Conservation (phyloP, 2,329 filamentous ascomycete species). For the Exophiala calicioides region DNA sequence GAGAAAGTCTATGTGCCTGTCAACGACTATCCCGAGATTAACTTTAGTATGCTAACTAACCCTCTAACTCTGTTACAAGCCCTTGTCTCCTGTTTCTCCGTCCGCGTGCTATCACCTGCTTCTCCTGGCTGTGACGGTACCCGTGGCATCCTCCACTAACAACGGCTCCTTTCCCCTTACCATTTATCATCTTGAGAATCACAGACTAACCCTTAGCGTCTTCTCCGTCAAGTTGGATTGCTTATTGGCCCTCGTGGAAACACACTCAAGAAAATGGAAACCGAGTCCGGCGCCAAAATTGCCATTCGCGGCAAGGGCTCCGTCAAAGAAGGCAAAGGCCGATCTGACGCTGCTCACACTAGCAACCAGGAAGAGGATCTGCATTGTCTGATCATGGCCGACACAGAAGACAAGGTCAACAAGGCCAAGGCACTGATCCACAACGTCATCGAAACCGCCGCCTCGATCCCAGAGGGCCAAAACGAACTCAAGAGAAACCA, state of each 20-base stretch:
- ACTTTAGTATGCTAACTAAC: constrained; percentile 99
- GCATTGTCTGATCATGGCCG: constrained; percentile 99
- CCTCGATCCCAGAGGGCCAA: constrained; percentile 96
- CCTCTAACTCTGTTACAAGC: constrained; percentile 77
- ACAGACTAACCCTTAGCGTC: constrained; percentile 87
- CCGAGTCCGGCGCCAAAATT: constrained; percentile 96
- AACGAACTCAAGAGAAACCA: constrained; percentile 99
- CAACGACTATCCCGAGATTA: constrained; percentile 99
- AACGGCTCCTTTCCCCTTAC: constrained; percentile 33
- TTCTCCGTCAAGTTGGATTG: constrained; percentile 91
- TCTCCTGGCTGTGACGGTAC: constrained; percentile 19
- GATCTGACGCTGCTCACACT: constrained; percentile 96
- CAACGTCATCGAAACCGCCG: constrained; percentile 97
- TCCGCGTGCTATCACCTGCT: constrained; percentile 30
- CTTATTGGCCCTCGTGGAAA: constrained; percentile 99
- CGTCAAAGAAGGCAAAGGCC: constrained; percentile 98
- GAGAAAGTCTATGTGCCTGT: constrained; percentile 99
- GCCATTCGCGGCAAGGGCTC: constrained; percentile 99
- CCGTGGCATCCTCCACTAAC: constrained; percentile 38
- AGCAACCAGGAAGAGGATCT: constrained; percentile 99
- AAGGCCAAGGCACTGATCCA: constrained; percentile 98
- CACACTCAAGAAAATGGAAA: constrained; percentile 99
- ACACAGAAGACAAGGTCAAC: constrained; percentile 98
- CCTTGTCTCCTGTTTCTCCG: constrained; percentile 47
- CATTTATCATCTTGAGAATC: constrained; percentile 35